Percentiles rank a stretch among this genome's conserved stretches.
These are phyloP conservation scores for Fraxinus dipetala DNA, from an alignment of 305 asterid genomes.

Conservation along the genomic window DNA sequence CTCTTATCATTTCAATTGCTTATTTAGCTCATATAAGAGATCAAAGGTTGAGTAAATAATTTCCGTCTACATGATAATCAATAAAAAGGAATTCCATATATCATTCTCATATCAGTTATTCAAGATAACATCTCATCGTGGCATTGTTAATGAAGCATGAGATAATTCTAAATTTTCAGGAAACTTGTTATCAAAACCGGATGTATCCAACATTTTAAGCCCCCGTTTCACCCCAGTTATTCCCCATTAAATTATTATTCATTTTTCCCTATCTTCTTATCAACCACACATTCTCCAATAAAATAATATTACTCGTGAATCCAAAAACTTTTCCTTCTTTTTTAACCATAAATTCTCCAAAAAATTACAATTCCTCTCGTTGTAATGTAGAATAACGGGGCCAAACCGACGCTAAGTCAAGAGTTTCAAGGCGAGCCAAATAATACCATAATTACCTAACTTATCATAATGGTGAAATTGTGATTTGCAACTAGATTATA, in stretches of 20 bases:
- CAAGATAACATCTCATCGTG: not conserved
- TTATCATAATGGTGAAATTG: not conserved
- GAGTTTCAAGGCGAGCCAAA: not conserved
- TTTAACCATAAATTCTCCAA: too few species aligned
- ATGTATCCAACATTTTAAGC: not conserved
- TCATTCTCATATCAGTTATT: not conserved
- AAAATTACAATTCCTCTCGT: too few species aligned
- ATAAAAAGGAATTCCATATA: not conserved
- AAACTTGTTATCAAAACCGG: not conserved
- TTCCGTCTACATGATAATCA: not conserved
- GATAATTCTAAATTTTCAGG: not conserved
- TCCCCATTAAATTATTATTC: too few species aligned
- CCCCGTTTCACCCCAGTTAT: too few species aligned
- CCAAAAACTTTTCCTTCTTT: too few species aligned
- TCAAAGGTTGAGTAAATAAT: not conserved
- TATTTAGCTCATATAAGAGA: not conserved
- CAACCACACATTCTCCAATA: too few species aligned
- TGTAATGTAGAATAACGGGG: too few species aligned
- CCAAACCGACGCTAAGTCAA: not conserved
- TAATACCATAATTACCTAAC: not conserved
- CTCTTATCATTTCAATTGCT: not conserved
- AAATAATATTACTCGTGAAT: too few species aligned
- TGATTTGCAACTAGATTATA: slow-evolving; percentile 9
- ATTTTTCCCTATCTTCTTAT: too few species aligned
- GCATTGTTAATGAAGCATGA: not conserved